Base-by-base conservation (phyloP, 148 eudicot species). In the Vaccinium myrtillus region DNA sequence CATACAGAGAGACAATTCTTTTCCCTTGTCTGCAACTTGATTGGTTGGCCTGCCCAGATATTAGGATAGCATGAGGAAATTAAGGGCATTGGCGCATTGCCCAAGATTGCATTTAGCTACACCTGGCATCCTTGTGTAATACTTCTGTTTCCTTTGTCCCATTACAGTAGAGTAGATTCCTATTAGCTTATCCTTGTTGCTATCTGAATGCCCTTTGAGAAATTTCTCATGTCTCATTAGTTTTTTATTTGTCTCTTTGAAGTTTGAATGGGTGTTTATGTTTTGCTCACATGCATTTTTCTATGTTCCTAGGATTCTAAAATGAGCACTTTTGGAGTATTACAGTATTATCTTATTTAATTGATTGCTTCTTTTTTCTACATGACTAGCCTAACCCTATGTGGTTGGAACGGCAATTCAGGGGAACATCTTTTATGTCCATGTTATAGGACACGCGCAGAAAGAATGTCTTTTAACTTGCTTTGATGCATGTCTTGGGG, bases 331-430 rank as follows among this genome's bases (percentile, higher is more conserved):
- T 49, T 2, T 43, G 32, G 18, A 49, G 27, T 49, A 19, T 48
- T 76, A 25, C 13, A 15, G 16, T 76, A 49, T 11, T 76, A n/a
- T 30, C 25, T 51, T 48, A 49, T 2, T 1, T 49, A 75, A 8
- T 75, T 46, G 23, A 19, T 15, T 18, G 78, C 78, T 75, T 75
- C 23, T 74, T 9, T 69, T 46, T 19, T 75, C 39, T 43, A 6
- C 2, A 46, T 18, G 18, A 18, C 9, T 69, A 39, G 8, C 16
- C 53, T 6, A 39, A 75, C 8, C 11, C 78, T 39, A 18, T 6
- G 78, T 75, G 53, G 56, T 76, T 76, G 54, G 56, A 49, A 48
- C n/a, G 30, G 54, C 8, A 51, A 76, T 76, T 49, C 79, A 76
- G 30, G 30, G 30, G n/a, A 49, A 49, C 27, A 49, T 76, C 55